phyloP scores from a whole-genome alignment of 306 rosid species.

The Gastrolobium bilobum region DNA sequence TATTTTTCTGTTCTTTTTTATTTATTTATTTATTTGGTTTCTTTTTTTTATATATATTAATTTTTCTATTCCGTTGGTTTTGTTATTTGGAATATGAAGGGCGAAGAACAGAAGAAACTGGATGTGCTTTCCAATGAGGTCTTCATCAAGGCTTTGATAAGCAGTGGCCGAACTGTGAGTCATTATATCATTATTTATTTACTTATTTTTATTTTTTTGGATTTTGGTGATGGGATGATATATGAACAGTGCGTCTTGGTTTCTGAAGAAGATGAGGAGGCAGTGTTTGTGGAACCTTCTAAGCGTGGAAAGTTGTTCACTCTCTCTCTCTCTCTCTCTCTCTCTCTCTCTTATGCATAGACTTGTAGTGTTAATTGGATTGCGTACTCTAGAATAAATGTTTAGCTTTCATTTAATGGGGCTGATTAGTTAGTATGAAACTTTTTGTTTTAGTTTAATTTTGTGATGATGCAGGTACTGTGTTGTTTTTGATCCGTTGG shows the following conservation, averaged over 20 bases:
- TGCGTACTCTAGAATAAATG: neutral
- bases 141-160: slow-evolving; percentile 85
- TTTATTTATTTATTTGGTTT: neutral
- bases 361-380: slow-evolving; percentile 30
- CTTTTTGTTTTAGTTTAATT: neutral
- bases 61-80: neutral
- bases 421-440: slow-evolving; percentile 7
- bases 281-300: slow-evolving; percentile 80
- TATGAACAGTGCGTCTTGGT: slow-evolving; percentile 84
- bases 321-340: slow-evolving; percentile 13
- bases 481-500: slow-evolving; percentile 88
- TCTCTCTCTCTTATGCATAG: neutral
- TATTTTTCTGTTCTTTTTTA: neutral
- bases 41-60: neutral
- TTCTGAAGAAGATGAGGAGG: slow-evolving; percentile 96
- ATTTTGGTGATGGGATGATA: slow-evolving; percentile 44
- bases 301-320: slow-evolving; percentile 59
- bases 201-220: neutral
- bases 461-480: slow-evolving; percentile 67
- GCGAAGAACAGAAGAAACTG: slow-evolving; percentile 98
- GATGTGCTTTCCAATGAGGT: slow-evolving; percentile 98
- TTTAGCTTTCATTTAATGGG: neutral
- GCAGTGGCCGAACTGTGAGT: slow-evolving; percentile 97
- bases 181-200: slow-evolving; percentile 15
- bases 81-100: slow-evolving; percentile 59